Evolutionary conservation across 768 basidiomycete genomes (phyloP).

Genomic region (Mycena galopus): DNA sequence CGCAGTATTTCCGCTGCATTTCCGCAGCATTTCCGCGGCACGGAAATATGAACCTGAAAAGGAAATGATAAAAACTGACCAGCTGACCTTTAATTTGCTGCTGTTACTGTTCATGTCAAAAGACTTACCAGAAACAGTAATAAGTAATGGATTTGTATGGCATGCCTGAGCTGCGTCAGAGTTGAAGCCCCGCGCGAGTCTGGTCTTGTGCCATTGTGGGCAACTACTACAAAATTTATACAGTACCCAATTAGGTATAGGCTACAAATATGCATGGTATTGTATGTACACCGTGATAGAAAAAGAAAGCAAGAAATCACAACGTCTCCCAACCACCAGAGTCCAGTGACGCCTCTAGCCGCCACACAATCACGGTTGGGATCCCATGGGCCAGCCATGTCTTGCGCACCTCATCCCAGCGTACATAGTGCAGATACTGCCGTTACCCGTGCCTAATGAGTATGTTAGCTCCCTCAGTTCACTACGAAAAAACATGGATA

Average conservation of each 20-base stretch:
- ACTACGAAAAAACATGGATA: constrained; percentile 5
- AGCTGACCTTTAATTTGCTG: too few relatives aligned
- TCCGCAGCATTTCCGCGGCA: too few relatives aligned
- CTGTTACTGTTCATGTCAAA: too few relatives aligned
- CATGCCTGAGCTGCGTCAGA: too few relatives aligned
- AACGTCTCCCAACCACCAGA: constrained; percentile 95
- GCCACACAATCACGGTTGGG: constrained; percentile 90
- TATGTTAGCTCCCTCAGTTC: neutral
- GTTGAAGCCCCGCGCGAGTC: too few relatives aligned
- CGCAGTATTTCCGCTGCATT: too few relatives aligned
- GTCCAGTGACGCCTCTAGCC: constrained; percentile 88
- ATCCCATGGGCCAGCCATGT: constrained; percentile 93
- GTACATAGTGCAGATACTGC: constrained; percentile 85
- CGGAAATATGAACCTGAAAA: too few relatives aligned
- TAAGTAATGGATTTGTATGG: too few relatives aligned
- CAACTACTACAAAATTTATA: constrained; percentile 14
- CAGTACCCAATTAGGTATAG: constrained; percentile 1
- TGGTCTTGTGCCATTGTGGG: too few relatives aligned
- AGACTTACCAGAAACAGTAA: too few relatives aligned
- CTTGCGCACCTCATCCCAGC: constrained; percentile 94
- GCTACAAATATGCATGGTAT: constrained; percentile 18
- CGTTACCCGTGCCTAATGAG: constrained; percentile 81
- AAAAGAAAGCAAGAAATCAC: constrained; percentile 46
- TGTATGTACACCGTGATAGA: constrained; percentile 18
- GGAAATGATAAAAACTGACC: too few relatives aligned